Percentiles rank a stretch among this genome's conserved stretches.
Evolutionary conservation across 2,329 filamentous ascomycete genomes (phyloP).

Genomic region (Fusarium longipes): DNA sequence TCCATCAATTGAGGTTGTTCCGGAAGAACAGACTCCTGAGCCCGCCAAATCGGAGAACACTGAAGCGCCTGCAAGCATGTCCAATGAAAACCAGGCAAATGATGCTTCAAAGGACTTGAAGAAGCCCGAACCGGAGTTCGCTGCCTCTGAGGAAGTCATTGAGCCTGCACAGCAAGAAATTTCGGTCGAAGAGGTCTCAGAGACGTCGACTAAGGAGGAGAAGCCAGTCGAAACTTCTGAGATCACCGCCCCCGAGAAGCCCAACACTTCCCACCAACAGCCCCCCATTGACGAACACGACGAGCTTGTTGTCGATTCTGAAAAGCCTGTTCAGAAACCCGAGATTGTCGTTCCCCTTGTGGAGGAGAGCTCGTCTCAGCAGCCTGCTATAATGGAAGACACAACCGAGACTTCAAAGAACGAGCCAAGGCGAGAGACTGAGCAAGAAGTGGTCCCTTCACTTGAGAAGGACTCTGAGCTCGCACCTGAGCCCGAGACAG

Average conservation of each 20-base stretch:
- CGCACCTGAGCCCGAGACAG: background rate
- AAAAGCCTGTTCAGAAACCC: constrained; percentile 13
- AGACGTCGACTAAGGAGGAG: constrained; percentile 11
- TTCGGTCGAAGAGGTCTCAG: constrained; percentile 4
- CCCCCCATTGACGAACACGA: constrained; percentile 3
- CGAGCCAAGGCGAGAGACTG: constrained; percentile 14
- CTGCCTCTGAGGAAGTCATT: constrained; percentile 26
- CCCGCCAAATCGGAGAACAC: constrained; percentile 1
- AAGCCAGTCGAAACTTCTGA: constrained; percentile 2
- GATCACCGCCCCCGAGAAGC: constrained; percentile 22
- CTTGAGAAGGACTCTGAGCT: constrained; percentile 25
- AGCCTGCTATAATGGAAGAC: constrained; percentile 17
- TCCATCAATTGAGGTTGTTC: constrained; percentile 1
- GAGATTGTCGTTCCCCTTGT: constrained; percentile 25
- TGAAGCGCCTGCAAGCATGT: constrained; percentile 5
- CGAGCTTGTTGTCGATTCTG: constrained; percentile 1
- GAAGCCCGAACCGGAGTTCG: constrained; percentile 8
- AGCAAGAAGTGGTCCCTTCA: constrained; percentile 21
- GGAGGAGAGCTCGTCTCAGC: constrained; percentile 24
- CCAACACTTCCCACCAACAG: constrained; percentile 15
- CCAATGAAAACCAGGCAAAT: constrained; percentile 1
- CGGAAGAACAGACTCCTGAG: constrained; percentile 19
- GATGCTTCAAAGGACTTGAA: background rate
- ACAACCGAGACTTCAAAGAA: constrained; percentile 7
- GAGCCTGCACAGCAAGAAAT: constrained; percentile 20